Base-by-base conservation (phyloP, 257 asterid species). In the Anisodus tanguticus region DNA sequence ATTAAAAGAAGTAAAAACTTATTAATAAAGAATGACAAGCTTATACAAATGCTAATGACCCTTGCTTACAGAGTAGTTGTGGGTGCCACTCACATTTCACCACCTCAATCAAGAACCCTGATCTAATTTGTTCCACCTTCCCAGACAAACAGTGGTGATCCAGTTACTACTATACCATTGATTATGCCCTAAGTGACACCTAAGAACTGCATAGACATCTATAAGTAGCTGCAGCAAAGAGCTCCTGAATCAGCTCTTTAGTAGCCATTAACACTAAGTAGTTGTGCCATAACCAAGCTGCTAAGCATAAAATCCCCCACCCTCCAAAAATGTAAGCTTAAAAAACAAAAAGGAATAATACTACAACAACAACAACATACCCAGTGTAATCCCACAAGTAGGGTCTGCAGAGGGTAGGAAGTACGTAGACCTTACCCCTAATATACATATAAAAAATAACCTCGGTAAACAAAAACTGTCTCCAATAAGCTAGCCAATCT, bases 1-100 rank as follows among this genome's bases (percentile, higher is more conserved):
- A 37, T 68, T 39, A 12, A 5, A 68, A 68, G 47, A 66, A 68
- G 77, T 39, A 16, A 71, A n/a, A 4, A 2, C 2, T 72, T 72
- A 47, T 47, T 10, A 19, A 72, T 10, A n/a, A 49, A 72, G 58
- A 47, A n/a, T 72, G n/a, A 47, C 59, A 72, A 43, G 59, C 19
- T 72, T 47, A 72, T n/a, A 19, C n/a, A 45, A 47, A 72, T 72
- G 80, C 41, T 45, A 72, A 72, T 47, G 59, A 72, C 80, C 80
- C 41, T 47, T 71, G 79, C 31, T 71, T 45, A 72, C 59, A 72
- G 41, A 47, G 59, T 72, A 45, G 10, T 72, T 9, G 58, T 72
- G 41, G 59, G n/a, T 72, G 59, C 58, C 59, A 72, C 80, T 19
- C 10, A 47, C 58, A 10, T 19, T 6, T 3, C 59, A 72, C n/a